Evolutionary conservation across 345 rosid genomes (phyloP).

Genomic region (Noccaea caerulescens): DNA sequence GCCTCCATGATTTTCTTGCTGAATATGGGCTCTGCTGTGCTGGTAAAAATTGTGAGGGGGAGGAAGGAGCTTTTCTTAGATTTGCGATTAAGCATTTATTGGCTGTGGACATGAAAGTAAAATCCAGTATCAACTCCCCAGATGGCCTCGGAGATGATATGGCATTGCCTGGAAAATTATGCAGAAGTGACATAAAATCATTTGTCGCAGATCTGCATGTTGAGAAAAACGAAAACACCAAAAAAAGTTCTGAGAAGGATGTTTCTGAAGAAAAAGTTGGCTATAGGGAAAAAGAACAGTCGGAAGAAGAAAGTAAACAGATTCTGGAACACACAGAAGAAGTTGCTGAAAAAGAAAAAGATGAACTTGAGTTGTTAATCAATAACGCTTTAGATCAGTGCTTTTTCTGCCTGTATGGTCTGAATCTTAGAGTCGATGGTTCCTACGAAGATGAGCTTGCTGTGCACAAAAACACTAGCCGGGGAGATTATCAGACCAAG

Average conservation of each 20-base stretch:
- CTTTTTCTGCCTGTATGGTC: constrained; percentile 95
- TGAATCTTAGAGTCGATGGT: constrained; percentile 89
- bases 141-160: constrained; percentile 51
- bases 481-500: constrained; percentile 96
- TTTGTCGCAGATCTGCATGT: constrained; percentile 46
- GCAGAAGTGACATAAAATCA: constrained; percentile 46
- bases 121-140: constrained; percentile 59
- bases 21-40: constrained; percentile 94
- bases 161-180: constrained; percentile 49
- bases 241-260: constrained; percentile 48
- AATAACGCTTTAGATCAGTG: constrained; percentile 95
- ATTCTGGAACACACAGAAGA: constrained; percentile 49
- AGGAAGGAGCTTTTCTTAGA: constrained; percentile 91
- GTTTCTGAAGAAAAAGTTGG: constrained; percentile 46
- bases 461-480: constrained; percentile 82
- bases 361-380: constrained; percentile 82
- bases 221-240: constrained; percentile 46
- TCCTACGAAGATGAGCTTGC: constrained; percentile 90
- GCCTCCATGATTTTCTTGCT: constrained; percentile 89
- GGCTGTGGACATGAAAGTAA: constrained; percentile 89
- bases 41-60: constrained; percentile 72
- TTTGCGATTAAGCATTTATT: constrained; percentile 94
- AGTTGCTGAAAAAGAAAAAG: constrained; percentile 73
- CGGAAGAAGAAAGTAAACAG: constrained; percentile 48
- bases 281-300: constrained; percentile 41